Evolutionary conservation across 2,329 filamentous ascomycete species (phyloP).

Genomic region (Ceratocystis cubensis): DNA sequence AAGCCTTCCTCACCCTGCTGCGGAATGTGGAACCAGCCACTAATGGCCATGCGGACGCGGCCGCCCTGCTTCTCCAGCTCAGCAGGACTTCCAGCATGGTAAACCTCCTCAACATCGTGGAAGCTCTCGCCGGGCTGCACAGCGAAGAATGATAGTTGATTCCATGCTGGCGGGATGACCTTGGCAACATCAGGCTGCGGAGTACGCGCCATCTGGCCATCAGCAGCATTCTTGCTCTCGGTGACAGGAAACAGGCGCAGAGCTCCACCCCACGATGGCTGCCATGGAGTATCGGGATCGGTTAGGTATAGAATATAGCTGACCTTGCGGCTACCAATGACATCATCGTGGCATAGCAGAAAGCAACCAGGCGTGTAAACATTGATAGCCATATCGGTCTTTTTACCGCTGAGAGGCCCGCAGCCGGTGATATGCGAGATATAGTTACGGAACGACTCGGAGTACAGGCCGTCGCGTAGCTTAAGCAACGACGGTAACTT

Average conservation of each 20-base stretch:
- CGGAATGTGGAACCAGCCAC: slow-evolving; percentile 97
- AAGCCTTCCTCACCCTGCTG: slow-evolving; percentile 89
- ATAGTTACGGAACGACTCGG: slow-evolving; percentile 75
- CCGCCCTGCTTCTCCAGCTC: slow-evolving; percentile 57
- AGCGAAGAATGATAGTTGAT: slow-evolving; percentile 95
- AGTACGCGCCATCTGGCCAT: slow-evolving; percentile 64
- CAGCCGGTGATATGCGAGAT: slow-evolving; percentile 75
- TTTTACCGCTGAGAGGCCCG: slow-evolving; percentile 76
- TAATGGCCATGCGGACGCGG: slow-evolving; percentile 90
- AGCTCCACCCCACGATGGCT: slow-evolving; percentile 83
- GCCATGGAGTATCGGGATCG: slow-evolving; percentile 83
- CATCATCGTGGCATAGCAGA: slow-evolving; percentile 92
- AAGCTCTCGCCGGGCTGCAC: slow-evolving; percentile 98
- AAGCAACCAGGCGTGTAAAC: slow-evolving; percentile 95
- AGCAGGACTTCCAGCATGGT: slow-evolving; percentile 50
- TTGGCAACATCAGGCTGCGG: slow-evolving; percentile 67
- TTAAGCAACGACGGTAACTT: slow-evolving; percentile 81
- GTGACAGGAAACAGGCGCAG: slow-evolving; percentile 71
- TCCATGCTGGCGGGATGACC: slow-evolving; percentile 86
- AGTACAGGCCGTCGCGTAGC: slow-evolving; percentile 92
- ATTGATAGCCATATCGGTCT: slow-evolving; percentile 99
- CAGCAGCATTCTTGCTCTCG: slow-evolving; percentile 46
- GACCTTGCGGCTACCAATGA: slow-evolving; percentile 89
- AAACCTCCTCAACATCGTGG: slow-evolving; percentile 97
- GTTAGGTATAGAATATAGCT: slow-evolving; percentile 96